Evolutionary conservation across 495 filamentous ascomycete species (phyloP).

Genomic region (Aspergillus homomorphus): DNA sequence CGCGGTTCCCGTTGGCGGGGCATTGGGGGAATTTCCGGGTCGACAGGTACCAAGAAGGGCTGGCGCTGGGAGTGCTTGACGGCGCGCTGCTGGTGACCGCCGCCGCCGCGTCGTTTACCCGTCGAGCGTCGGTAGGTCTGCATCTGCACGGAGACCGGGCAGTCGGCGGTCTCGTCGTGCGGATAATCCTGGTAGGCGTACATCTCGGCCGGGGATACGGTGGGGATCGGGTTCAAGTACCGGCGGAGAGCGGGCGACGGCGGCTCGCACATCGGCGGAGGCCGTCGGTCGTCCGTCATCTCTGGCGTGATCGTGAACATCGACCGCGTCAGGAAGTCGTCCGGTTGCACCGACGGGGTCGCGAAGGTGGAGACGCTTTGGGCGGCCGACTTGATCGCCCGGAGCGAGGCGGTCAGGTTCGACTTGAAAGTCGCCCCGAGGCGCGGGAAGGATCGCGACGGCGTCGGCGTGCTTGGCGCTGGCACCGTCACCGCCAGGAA

Average conservation of each 20-base stretch:
- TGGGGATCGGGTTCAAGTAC: slow-evolving; percentile 87
- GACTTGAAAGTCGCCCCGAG: slow-evolving; percentile 71
- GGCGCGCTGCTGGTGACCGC: slow-evolving; percentile 30
- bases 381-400: slow-evolving; percentile 81
- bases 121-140: slow-evolving; percentile 68
- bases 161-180: slow-evolving; percentile 39
- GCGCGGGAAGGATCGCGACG: slow-evolving; percentile 36
- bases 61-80: slow-evolving; percentile 29
- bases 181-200: slow-evolving; percentile 52
- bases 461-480: slow-evolving; percentile 23
- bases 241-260: slow-evolving; percentile 85
- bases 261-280: slow-evolving; percentile 67
- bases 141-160: slow-evolving; percentile 80
- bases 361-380: slow-evolving; percentile 76
- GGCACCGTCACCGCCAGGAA: slow-evolving; percentile 14
- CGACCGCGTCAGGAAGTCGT: slow-evolving; percentile 87
- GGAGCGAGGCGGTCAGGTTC: slow-evolving; percentile 88
- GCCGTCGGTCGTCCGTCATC: slow-evolving; percentile 85
- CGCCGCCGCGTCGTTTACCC: slow-evolving; percentile 35
- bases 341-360: slow-evolving; percentile 69
- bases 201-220: slow-evolving; percentile 63
- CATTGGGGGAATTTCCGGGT: slow-evolving; percentile 45
- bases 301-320: slow-evolving; percentile 73
- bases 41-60: slow-evolving; percentile 42
- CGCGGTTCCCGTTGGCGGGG: slow-evolving; percentile 82